Percentiles rank a stretch among this genome's conserved stretches.
Evolutionary conservation across 2,329 filamentous ascomycete genomes (phyloP).

Genomic region (Davidsoniella neocaledoniae): DNA sequence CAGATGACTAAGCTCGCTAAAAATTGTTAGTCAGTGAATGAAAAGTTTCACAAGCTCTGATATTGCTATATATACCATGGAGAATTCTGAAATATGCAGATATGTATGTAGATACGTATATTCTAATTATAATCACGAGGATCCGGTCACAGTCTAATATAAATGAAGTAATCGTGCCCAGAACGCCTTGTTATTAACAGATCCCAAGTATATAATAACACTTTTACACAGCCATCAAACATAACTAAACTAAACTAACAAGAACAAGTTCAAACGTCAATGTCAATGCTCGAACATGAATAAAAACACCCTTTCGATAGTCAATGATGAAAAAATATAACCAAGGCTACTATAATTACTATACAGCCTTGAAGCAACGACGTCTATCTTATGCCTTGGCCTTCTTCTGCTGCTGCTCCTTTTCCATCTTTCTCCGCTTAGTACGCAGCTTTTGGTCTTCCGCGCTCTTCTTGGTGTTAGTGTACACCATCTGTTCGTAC

Average conservation of each 20-base stretch:
- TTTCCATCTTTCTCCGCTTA: conserved; percentile 87
- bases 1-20: conserved; percentile 6
- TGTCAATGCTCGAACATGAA: conserved; percentile 1
- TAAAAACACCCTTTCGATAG: conserved; percentile 6
- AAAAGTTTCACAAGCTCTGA: neutral
- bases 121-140: neutral
- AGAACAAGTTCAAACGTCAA: conserved; percentile 2
- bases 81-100: neutral
- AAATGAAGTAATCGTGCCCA: neutral
- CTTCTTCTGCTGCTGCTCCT: conserved; percentile 30
- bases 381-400: conserved; percentile 12
- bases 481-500: conserved; percentile 94
- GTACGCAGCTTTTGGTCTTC: conserved; percentile 73
- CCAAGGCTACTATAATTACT: neutral
- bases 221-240: conserved; percentile 9
- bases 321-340: neutral
- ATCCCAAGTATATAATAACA: conserved; percentile 12
- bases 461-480: conserved; percentile 80
- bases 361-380: neutral
- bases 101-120: neutral
- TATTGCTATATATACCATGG: neutral
- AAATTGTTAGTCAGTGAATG: neutral
- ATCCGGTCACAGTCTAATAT: neutral
- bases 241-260: conserved; percentile 3
- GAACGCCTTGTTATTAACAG: conserved; percentile 10